Evolutionary conservation across 1,139 yeast genomes (phyloP).

Genomic region (Taphrina sp.): DNA sequence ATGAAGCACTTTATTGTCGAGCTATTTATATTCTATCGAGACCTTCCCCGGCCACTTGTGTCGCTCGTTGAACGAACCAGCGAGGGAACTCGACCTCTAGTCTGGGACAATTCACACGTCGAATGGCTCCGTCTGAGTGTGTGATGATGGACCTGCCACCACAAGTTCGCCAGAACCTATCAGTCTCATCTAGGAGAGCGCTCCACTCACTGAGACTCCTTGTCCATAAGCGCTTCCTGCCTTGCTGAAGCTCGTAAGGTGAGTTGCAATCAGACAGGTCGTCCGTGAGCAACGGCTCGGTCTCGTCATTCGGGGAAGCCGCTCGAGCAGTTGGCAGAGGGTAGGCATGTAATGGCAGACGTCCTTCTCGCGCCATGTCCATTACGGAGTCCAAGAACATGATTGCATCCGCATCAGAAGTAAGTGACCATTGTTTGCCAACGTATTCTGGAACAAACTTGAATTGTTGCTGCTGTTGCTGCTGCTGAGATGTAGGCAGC

Average conservation of each 20-base stretch:
- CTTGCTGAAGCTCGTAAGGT: slow-evolving; percentile 7
- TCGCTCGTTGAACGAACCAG: slow-evolving; percentile 23
- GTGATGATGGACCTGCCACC: slow-evolving; percentile 2
- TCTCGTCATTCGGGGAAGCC: background rate
- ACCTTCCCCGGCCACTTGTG: slow-evolving; percentile 22
- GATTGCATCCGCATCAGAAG: slow-evolving; percentile 30
- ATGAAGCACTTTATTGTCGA: too few species aligned
- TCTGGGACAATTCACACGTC: slow-evolving; percentile 7
- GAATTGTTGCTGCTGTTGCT: slow-evolving; percentile 17
- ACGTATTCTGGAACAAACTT: slow-evolving; percentile 26
- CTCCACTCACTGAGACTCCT: slow-evolving; percentile 28
- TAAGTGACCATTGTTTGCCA: slow-evolving; percentile 30
- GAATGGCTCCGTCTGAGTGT: background rate
- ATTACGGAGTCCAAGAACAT: slow-evolving; percentile 27
- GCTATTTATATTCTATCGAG: background rate
- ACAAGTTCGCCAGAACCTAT: slow-evolving; percentile 25
- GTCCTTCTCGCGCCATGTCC: slow-evolving; percentile 22
- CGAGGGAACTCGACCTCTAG: slow-evolving; percentile 30
- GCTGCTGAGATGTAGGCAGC: background rate
- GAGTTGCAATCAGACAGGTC: background rate
- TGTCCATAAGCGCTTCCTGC: slow-evolving; percentile 27
- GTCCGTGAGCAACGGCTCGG: background rate
- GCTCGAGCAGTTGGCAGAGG: slow-evolving; percentile 1
- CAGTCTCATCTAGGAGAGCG: slow-evolving; percentile 20
- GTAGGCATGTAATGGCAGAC: slow-evolving; percentile 17